Evolutionary conservation across 257 asterid genomes (phyloP), one percentile per base, ranked within the genome.

Genomic region (Capsicum rhomboideum): DNA sequence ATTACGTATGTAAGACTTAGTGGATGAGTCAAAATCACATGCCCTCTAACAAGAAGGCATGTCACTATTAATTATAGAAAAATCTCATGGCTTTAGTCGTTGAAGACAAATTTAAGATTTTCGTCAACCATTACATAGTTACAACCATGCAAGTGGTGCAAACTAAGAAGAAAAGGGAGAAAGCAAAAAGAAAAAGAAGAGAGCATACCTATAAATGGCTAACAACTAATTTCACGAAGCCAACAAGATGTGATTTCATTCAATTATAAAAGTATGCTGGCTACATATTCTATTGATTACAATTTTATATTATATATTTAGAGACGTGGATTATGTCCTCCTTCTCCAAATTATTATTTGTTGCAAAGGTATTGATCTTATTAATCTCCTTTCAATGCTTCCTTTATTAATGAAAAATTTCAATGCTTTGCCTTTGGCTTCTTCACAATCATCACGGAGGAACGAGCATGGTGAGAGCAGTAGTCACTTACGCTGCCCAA

Each of bases 401-500:
- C 18, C 29, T 69, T 69, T 37, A 34, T 31, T 23, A 61, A 61
- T 61, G 8, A 61, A 61, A 23, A 6, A 11, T 26, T 67, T 68
- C 28, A 68, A 18, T 34, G 34, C 50, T 68, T 34, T 34, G 77
- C 17, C 87, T 88, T 88, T 1, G 91, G 91, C 87, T 56, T 86
- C 86, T 88, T 88, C 75, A 88, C 91, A 28, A 86, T 86, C 91
- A 86, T 88, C 52, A 88, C 91, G 8, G 88, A 84, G 88, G 88
- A 88, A 80, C 82, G 91, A 78, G 91, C 91, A 71, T 88, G 91
- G 82, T 88, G 91, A 6, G 88, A 86, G 82, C 91, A 88, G 46
- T 88, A 88, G 56, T 88, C 89, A 42, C 91, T 86, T 82, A 88
- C 91, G n/a, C 91, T 86, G 46, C 89, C 91, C 80, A 88, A 83